phyloP scores from a whole-genome alignment of 1,284 basidiomycete species.

The Ustilago bromivora region DNA sequence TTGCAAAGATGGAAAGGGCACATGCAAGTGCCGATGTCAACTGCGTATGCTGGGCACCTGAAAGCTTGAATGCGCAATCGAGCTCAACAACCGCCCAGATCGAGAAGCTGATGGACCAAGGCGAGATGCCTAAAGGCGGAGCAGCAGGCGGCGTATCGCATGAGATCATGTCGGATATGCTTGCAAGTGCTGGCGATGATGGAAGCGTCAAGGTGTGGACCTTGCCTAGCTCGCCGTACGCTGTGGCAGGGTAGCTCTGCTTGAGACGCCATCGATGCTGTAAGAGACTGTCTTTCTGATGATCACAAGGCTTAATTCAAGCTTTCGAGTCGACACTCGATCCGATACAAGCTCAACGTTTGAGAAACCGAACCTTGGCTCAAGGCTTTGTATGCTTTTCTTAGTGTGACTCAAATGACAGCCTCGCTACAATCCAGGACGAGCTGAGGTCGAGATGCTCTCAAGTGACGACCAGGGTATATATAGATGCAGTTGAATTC shows the following conservation, averaged over 20 bases:
- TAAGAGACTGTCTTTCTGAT: background rate
- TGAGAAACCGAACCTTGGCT: background rate
- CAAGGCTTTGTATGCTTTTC: background rate
- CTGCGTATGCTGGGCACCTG: slow-evolving; percentile 78
- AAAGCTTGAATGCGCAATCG: slow-evolving; percentile 39
- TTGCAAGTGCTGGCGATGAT: slow-evolving; percentile 85
- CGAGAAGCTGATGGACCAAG: slow-evolving; percentile 46
- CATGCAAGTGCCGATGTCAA: slow-evolving; percentile 85
- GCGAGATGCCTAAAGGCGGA: slow-evolving; percentile 53
- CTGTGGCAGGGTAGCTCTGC: slow-evolving; percentile 4
- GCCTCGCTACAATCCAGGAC: background rate
- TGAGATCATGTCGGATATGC: slow-evolving; percentile 72
- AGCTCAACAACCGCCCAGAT: slow-evolving; percentile 37
- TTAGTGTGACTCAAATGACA: background rate
- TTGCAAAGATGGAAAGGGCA: slow-evolving; percentile 71
- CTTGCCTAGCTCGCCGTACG: slow-evolving; percentile 33
- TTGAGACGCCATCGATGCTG: background rate
- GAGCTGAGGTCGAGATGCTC: no score
- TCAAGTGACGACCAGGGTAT: no score
- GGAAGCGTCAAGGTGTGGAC: slow-evolving; percentile 79
- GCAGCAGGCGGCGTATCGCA: slow-evolving; percentile 13
- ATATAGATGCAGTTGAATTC: no score
- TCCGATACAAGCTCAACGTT: slow-evolving; percentile 4
- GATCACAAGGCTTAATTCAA: background rate
- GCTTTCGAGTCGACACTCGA: slow-evolving; percentile 5